phyloP scores from a whole-genome alignment of 306 rosid genomes.

The Citrullus mucosospermus region DNA sequence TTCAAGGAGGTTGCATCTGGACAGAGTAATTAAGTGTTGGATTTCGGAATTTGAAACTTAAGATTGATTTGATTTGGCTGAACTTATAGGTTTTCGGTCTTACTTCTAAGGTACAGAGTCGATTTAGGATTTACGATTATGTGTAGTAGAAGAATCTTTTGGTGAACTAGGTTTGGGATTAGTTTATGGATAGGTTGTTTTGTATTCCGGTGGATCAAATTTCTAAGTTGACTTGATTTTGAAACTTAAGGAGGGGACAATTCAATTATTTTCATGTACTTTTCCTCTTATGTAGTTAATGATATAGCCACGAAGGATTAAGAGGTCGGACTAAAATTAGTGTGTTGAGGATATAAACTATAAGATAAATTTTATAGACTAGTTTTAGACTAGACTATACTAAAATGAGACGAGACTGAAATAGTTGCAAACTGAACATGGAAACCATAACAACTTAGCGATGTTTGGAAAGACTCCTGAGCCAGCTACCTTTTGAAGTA shows the following conservation, averaged over 20 bases:
- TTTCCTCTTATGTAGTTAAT: neutral
- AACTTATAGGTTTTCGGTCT: neutral
- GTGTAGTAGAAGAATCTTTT: neutral
- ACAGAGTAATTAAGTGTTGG: neutral
- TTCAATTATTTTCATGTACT: neutral
- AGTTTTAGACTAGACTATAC: neutral
- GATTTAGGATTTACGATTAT: neutral
- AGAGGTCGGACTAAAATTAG: neutral
- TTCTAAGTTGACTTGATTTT: neutral
- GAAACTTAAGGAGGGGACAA: neutral
- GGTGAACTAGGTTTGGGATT: neutral
- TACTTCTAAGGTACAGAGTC: neutral
- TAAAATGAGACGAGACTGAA: neutral
- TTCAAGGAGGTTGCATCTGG: neutral
- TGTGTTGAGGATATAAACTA: neutral
- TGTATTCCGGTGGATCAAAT: neutral
- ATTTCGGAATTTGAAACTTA: neutral
- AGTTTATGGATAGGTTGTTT: neutral
- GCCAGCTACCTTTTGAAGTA: neutral
- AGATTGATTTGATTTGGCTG: neutral
- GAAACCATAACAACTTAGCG: neutral
- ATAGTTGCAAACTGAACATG: neutral
- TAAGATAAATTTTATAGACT: neutral
- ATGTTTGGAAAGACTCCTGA: neutral
- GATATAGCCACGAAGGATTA: neutral